These are phyloP conservation scores for Cladochytrium replicatum DNA, from an alignment of 192 early-diverging fungal genomes.

Conservation along the genomic window DNA sequence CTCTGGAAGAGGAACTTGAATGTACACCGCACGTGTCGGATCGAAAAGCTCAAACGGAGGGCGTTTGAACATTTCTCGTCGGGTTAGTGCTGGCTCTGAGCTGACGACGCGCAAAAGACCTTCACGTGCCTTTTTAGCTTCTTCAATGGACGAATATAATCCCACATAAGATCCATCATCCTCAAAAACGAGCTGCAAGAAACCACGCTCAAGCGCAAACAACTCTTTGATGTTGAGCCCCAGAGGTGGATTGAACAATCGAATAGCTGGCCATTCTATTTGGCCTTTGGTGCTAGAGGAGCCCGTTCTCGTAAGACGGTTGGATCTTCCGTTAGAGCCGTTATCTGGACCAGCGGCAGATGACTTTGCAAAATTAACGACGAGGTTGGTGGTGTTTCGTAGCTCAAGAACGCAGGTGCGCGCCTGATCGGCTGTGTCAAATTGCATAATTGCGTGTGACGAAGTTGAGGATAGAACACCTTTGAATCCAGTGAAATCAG, in stretches of 20 bases:
- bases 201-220: conserved; percentile 10
- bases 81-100: conserved; percentile 3
- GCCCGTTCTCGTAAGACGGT: too few relatives aligned
- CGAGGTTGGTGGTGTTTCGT: conserved; percentile 11
- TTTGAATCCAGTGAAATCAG: conserved; percentile 6
- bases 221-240: conserved; percentile 13
- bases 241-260: conserved; percentile 3
- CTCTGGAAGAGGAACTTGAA: background rate
- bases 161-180: conserved; percentile 10
- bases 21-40: conserved; percentile 10
- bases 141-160: conserved; percentile 1
- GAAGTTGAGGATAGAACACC: background rate
- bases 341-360: too few relatives aligned
- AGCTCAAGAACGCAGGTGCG: conserved; percentile 2
- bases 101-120: conserved; percentile 11
- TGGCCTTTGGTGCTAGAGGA: too few relatives aligned
- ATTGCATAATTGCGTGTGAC: conserved; percentile 7
- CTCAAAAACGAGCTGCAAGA: conserved; percentile 7
- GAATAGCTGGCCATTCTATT: conserved; percentile 5
- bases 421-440: background rate
- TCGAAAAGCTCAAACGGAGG: too few relatives aligned
- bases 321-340: background rate
- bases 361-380: conserved; percentile 15
- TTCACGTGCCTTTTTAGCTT: conserved; percentile 6
- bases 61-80: too few relatives aligned